Evolutionary conservation across 2,329 filamentous ascomycete species (phyloP).

Genomic region (Aspergillus sclerotialis): DNA sequence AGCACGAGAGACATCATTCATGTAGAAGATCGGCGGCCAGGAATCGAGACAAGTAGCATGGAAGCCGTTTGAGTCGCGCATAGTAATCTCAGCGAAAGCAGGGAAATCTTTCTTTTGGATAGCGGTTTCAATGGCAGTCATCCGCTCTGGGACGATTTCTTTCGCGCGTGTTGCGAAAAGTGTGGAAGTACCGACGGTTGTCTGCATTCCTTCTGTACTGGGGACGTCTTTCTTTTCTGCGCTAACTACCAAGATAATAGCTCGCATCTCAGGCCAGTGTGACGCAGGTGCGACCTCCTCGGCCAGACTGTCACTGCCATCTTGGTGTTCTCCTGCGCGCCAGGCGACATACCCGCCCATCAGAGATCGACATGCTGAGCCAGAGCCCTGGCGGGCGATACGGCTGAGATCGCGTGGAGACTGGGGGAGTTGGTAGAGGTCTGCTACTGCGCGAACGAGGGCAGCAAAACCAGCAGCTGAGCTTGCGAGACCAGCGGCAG

Average conservation of each 20-base stretch:
- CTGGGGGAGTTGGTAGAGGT: conserved; percentile 80
- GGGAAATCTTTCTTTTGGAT: conserved; percentile 74
- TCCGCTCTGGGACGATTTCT: conserved; percentile 71
- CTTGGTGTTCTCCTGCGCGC: conserved; percentile 67
- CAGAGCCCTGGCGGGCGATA: conserved; percentile 88
- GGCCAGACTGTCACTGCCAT: conserved; percentile 81
- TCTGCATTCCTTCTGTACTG: conserved; percentile 92
- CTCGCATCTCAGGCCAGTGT: conserved; percentile 95
- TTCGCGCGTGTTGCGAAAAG: conserved; percentile 73
- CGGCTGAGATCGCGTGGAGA: conserved; percentile 75
- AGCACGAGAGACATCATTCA: conserved; percentile 87
- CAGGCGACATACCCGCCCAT: conserved; percentile 96
- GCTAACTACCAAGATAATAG: conserved; percentile 81
- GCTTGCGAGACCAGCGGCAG: conserved; percentile 75
- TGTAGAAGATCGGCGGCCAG: conserved; percentile 95
- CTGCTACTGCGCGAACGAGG: conserved; percentile 71
- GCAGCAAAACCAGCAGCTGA: conserved; percentile 61
- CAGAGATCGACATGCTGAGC: conserved; percentile 85
- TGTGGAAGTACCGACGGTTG: conserved; percentile 84
- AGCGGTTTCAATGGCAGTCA: conserved; percentile 78
- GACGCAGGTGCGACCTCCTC: conserved; percentile 79
- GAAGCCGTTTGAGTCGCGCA: conserved; percentile 96
- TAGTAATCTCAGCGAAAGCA: conserved; percentile 81
- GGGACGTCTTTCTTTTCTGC: conserved; percentile 94
- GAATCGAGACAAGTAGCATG: conserved; percentile 93